Conservation (phyloP, 2,329 filamentous ascomycete species). For the Sarocladium brachiariae region DNA sequence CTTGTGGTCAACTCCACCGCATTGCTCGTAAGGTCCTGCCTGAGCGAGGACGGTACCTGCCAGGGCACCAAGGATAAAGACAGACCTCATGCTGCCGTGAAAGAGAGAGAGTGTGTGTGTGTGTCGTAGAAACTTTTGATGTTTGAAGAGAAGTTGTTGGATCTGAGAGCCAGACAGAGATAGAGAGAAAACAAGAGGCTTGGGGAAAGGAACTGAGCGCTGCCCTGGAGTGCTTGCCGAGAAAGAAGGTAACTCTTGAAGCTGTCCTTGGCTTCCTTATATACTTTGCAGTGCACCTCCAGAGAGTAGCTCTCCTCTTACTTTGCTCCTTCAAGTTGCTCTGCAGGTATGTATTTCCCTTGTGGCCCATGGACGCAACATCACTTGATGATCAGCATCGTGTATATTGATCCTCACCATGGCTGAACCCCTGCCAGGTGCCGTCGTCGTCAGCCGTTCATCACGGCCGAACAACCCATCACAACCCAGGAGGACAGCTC, state of each 20-base stretch:
- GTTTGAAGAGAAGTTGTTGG: neutral
- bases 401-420: neutral
- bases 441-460: neutral
- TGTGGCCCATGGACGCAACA: neutral
- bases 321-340: neutral
- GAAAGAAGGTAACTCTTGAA: neutral
- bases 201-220: neutral
- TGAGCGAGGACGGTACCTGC: slow-evolving; percentile 7
- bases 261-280: neutral
- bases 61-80: slow-evolving; percentile 8
- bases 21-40: slow-evolving; percentile 15
- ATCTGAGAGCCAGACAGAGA: neutral
- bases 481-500: neutral
- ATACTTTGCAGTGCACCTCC: neutral
- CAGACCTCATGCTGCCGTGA: slow-evolving; percentile 4
- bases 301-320: neutral
- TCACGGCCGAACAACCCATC: neutral
- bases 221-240: slow-evolving; percentile 8
- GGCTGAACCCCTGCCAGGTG: neutral
- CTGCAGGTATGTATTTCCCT: no score
- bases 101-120: neutral
- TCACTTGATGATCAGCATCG: neutral
- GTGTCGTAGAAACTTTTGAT: neutral
- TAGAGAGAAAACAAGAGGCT: neutral
- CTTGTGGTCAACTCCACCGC: slow-evolving; percentile 19